Conservation (phyloP, 1,139 yeast genomes). For the Hansenula lynferdii region DNA sequence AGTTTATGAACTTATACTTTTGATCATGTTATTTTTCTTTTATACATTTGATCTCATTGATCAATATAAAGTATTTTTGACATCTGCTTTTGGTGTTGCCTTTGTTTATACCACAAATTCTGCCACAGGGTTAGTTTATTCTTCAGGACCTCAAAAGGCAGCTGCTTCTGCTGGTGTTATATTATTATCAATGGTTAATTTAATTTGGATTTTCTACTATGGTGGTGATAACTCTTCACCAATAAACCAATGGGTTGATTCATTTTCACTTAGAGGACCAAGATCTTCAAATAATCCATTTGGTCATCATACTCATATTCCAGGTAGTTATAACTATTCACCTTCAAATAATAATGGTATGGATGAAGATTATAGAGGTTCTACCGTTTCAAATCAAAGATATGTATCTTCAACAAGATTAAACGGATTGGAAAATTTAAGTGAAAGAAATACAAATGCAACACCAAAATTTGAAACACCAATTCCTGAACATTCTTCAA, state of each 20-base stretch:
- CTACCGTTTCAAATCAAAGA: slow-evolving; percentile 19
- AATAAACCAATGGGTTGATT: slow-evolving; percentile 78
- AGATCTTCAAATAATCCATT: slow-evolving; percentile 28
- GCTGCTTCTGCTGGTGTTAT: slow-evolving; percentile 95
- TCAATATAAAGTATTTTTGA: slow-evolving; percentile 48
- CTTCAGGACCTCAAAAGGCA: slow-evolving; percentile 56
- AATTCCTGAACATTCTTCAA: slow-evolving; percentile 2
- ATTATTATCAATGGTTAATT: slow-evolving; percentile 70
- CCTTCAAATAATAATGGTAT: not conserved
- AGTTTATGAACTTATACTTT: slow-evolving; percentile 69
- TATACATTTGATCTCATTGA: slow-evolving; percentile 68
- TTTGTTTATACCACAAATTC: slow-evolving; percentile 81
- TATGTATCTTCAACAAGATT: slow-evolving; percentile 33
- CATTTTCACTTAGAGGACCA: slow-evolving; percentile 49
- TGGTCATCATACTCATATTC: slow-evolving; percentile 17
- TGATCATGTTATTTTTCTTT: slow-evolving; percentile 49
- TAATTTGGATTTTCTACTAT: slow-evolving; percentile 80
- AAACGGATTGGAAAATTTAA: slow-evolving; percentile 32
- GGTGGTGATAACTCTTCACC: slow-evolving; percentile 82
- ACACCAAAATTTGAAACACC: slow-evolving; percentile 16
- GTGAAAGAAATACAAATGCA: slow-evolving; percentile 15
- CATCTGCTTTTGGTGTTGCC: slow-evolving; percentile 40
- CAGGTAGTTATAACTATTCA: slow-evolving; percentile 6
- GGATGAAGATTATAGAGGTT: slow-evolving; percentile 13
- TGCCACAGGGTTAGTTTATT: slow-evolving; percentile 74